Evolutionary conservation across 2,329 filamentous ascomycete genomes (phyloP), one percentile per base, ranked within the genome.

Genomic region (Amphichorda felina): DNA sequence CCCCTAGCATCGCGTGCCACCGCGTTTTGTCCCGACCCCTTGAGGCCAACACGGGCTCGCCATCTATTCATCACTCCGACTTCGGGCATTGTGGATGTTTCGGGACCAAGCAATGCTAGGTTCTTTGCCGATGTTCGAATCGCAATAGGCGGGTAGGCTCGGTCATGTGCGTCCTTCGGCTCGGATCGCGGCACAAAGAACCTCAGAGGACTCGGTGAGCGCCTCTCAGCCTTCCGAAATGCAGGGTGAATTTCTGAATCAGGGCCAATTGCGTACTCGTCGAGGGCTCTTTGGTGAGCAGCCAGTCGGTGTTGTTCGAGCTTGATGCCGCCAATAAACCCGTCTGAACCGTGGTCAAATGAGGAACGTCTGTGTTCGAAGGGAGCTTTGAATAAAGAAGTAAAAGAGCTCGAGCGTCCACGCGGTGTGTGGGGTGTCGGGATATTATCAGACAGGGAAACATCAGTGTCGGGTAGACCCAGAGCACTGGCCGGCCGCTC

Each of bases 261-360:
- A 42, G 7, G 43, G 44, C 10, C 48, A 16, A 27, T 45, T 6
- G 46, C 44, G 3, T 50, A 46, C 8, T 44, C 46, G 1, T 56
- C 43, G 7, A 50, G 39, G 1, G 45, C 44, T 27, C 49, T 45
- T 25, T 57, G 46, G 8, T 52, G 44, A 14, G 53, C 53, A 2
- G 50, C 50, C 7, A 60, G 50, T 31, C 53, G 53, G 37, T 62
- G 50, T 32, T 57, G 49, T 32, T 62, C 60, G 13, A 63, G 48
- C 38, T 63, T 64, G 36, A 55, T 54, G 15, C 57, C 59, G 1
- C 61, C 59, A 17, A 65, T 54, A 41, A 65, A 65, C 10, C 52
- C 53, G 34, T 17, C 14, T 8, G 45, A 40, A 13, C 14, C 25
- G 15, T 50, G 47, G 24, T 59, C 57, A 14, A 50, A 41, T 0